Conservation (phyloP, 257 asterid species). For the Paulownia fortunei region DNA sequence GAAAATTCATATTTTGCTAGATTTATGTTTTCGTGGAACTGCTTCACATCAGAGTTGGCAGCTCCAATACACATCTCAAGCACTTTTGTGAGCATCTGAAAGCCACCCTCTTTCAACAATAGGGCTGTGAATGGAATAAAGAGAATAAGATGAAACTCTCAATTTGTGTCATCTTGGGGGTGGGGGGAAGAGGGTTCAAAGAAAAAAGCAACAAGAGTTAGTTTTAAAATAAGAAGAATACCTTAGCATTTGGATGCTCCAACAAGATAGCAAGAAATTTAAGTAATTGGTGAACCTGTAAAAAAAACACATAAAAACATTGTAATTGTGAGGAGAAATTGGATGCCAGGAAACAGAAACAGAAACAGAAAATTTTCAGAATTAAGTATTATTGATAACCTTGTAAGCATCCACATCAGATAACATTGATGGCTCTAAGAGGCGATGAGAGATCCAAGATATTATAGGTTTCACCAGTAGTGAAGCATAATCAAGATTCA, state of each 20-base stretch:
- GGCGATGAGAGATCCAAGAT: conserved; percentile 65
- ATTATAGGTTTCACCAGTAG: conserved; percentile 70
- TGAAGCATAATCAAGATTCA: conserved; percentile 71
- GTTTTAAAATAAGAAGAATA: conserved; percentile 31
- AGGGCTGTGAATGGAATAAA: conserved; percentile 57
- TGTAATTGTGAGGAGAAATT: conserved; percentile 27
- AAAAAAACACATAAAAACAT: conserved; percentile 10
- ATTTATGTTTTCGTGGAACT: conserved; percentile 49
- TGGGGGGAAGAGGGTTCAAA: conserved; percentile 39
- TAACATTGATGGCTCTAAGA: conserved; percentile 54
- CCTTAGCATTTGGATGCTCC: conserved; percentile 98
- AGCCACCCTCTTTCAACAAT: conserved; percentile 71
- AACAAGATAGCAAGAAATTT: conserved; percentile 71
- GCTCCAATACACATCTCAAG: conserved; percentile 72
- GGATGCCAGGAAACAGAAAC: conserved; percentile 28
- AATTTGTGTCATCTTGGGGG: background rate
- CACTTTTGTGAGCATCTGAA: conserved; percentile 64
- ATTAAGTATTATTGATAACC: conserved; percentile 48
- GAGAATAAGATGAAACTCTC: conserved; percentile 30
- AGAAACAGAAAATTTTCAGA: conserved; percentile 38
- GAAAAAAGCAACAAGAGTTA: conserved; percentile 20
- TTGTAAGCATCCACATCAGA: conserved; percentile 79
- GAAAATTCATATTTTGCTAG: conserved; percentile 51
- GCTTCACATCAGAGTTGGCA: conserved; percentile 55
- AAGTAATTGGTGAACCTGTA: conserved; percentile 74